phyloP scores from a whole-genome alignment of 805 yeast species.

The Saccharomyces mikatae region DNA sequence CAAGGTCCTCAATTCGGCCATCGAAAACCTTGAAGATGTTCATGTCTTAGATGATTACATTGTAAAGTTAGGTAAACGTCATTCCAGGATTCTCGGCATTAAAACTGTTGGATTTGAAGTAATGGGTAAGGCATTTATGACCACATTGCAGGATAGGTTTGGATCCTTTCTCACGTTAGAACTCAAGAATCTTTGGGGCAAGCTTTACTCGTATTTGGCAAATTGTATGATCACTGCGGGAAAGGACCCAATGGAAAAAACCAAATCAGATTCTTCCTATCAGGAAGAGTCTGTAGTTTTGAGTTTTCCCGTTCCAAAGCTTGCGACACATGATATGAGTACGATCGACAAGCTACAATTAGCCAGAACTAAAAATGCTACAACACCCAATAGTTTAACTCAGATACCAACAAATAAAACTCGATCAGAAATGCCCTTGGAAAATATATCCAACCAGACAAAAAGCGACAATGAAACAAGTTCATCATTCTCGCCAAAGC shows the following conservation, averaged over 20 bases:
- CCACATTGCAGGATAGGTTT: constrained; percentile 61
- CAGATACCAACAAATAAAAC: neutral
- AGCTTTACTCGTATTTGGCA: constrained; percentile 58
- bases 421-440: neutral
- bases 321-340: neutral
- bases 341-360: neutral
- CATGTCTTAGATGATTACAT: constrained; percentile 50
- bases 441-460: neutral
- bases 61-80: constrained; percentile 60
- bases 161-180: constrained; percentile 45
- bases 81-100: constrained; percentile 65
- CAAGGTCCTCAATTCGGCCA: constrained; percentile 63
- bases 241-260: constrained; percentile 28
- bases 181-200: constrained; percentile 63
- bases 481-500: neutral
- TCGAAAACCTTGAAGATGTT: constrained; percentile 55
- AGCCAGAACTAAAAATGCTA: neutral
- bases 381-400: neutral
- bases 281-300: neutral
- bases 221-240: constrained; percentile 53
- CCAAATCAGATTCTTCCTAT: neutral
- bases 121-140: constrained; percentile 66
- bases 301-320: neutral
- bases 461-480: neutral
- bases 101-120: constrained; percentile 59